Evolutionary conservation across 2,329 filamentous ascomycete genomes (phyloP).

Genomic region (Aspergillus tanneri): DNA sequence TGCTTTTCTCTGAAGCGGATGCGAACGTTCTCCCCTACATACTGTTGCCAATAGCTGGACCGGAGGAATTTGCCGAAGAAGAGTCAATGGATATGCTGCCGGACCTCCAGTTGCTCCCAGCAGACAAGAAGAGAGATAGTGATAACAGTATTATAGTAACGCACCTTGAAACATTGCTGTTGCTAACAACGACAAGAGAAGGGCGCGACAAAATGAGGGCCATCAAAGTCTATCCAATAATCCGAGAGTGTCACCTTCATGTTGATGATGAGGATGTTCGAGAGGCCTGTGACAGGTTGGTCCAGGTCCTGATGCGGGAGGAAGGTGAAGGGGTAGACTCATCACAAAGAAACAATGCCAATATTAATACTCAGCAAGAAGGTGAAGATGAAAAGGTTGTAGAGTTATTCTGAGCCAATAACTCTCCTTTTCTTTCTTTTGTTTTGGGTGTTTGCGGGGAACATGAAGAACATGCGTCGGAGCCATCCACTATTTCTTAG

Average conservation of each 20-base stretch:
- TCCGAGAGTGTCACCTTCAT: conserved; percentile 79
- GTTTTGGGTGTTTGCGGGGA: no score
- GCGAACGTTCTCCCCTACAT: conserved; percentile 86
- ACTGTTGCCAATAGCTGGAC: conserved; percentile 80
- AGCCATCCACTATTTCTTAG: no score
- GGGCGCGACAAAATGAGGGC: conserved; percentile 72
- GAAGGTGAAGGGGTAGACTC: conserved; percentile 55
- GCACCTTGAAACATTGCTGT: conserved; percentile 81
- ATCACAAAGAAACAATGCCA: conserved; percentile 25
- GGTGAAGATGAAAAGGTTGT: conserved; percentile 48
- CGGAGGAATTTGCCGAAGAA: conserved; percentile 83
- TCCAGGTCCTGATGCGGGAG: conserved; percentile 83
- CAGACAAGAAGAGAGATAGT: conserved; percentile 81
- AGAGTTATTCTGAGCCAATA: conserved; percentile 47
- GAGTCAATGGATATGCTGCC: conserved; percentile 84
- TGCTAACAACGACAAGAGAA: conserved; percentile 75
- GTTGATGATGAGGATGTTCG: conserved; percentile 75
- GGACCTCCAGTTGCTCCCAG: conserved; percentile 83
- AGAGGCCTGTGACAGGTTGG: conserved; percentile 83
- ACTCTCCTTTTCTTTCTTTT: no score
- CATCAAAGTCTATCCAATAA: conserved; percentile 82
- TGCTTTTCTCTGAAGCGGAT: conserved; percentile 68
- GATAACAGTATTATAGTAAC: conserved; percentile 76
- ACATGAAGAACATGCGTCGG: no score
- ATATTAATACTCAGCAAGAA: conserved; percentile 33